These are phyloP conservation scores for Apiospora phragmitis DNA, from an alignment of 2,329 filamentous ascomycete species.

Conservation along the genomic window DNA sequence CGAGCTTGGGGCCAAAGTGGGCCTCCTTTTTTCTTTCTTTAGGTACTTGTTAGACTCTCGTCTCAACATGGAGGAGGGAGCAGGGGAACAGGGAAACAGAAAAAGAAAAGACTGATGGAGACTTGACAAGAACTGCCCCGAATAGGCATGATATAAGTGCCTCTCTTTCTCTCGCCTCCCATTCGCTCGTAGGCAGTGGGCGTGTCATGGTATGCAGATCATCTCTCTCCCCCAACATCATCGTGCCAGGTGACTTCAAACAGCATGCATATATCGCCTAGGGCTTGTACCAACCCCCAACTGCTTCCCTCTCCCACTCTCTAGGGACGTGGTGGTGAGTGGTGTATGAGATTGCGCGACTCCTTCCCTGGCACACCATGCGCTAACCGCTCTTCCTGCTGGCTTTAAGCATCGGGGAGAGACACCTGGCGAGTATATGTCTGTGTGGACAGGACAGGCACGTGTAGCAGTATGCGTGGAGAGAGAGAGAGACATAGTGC, in stretches of 20 bases:
- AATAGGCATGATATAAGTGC: neutral
- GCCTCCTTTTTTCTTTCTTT: neutral
- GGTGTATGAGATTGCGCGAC: neutral
- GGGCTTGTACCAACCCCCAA: neutral
- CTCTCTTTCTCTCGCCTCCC: neutral
- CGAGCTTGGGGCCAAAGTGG: neutral
- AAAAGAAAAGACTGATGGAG: neutral
- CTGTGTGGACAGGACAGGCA: slow-evolving; percentile 6
- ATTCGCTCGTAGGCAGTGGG: neutral
- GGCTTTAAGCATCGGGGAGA: neutral
- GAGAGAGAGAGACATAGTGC: slow-evolving; percentile 1
- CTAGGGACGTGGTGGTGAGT: neutral
- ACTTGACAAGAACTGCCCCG: neutral
- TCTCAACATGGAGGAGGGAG: neutral
- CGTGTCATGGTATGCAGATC: neutral
- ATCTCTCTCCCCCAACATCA: neutral
- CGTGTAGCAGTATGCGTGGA: neutral
- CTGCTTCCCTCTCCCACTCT: neutral
- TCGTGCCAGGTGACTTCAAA: neutral
- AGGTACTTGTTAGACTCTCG: slow-evolving; percentile 8
- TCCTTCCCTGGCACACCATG: neutral
- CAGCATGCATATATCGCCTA: neutral
- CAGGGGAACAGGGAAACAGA: neutral
- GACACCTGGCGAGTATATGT: neutral
- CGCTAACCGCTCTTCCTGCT: neutral